Evolutionary conservation across 2,329 filamentous ascomycete species (phyloP), one percentile per base, ranked within the genome.

Genomic region (Aureobasidium pullulans): DNA sequence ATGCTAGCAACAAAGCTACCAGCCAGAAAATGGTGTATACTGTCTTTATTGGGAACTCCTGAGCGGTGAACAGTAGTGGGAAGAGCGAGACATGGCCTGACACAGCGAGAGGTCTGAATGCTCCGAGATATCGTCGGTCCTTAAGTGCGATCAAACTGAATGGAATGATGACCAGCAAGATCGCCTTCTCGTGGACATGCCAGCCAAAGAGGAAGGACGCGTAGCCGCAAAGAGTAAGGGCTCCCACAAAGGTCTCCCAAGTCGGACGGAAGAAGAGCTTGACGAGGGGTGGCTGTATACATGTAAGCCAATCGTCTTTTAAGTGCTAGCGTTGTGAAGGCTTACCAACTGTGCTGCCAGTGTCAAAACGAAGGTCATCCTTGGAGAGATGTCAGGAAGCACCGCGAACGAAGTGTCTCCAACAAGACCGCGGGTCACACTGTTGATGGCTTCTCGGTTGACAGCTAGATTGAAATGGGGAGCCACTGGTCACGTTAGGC

Each of bases 151-250:
- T 87, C 62, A 99, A 81, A 66, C 89, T 95, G 78, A 97, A 97
- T 0, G 94, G 94, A 50, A 97, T 89, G 65, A 99, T 91, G 69
- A 97, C 88, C 19, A 97, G 83, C 23, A 99, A 81, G 60, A 99
- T 89, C 1, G 94, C 94, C 74, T 99, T 99, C 71, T 99, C 94
- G 68, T 99, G 94, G 8, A 99, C 94, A 70, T 99, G 94, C 91
- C 93, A 99, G 60, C 94, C 93, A 67, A 97, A 97, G 9, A 99
- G 81, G 76, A 99, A 99, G 0, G 93, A 96, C 0, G 93, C 89
- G 70, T 96, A 99, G 61, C 90, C 94, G 69, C 94, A 97, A 15
- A 97, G 84, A 0, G 93, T 96, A 46, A 96, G 83, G 0, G 90
- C 87, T 3, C 90, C 90, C 43, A 97, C 82, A 70, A 99, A 97